These are phyloP conservation scores for Stereum hirsutum DNA, from an alignment of 1,284 basidiomycete species.

Conservation along the genomic window DNA sequence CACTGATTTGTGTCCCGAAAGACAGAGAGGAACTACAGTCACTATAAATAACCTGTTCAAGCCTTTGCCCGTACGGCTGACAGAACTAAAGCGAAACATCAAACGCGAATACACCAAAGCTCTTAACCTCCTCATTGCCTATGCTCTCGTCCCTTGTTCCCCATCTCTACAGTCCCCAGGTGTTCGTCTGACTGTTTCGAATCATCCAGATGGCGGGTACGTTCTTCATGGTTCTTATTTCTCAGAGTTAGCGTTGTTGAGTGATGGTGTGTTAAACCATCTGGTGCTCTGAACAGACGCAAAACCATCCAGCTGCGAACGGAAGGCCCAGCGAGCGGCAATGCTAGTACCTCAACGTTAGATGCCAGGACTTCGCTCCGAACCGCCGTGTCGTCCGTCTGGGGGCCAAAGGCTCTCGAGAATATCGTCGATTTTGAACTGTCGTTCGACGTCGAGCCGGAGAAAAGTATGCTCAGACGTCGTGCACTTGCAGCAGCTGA, in stretches of 20 bases:
- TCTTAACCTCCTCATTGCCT: conserved; percentile 75
- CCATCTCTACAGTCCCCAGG: conserved; percentile 37
- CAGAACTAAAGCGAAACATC: conserved; percentile 84
- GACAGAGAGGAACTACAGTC: conserved; percentile 83
- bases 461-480: conserved; percentile 33
- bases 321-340: no score
- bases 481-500: no score
- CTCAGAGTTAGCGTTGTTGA: no score
- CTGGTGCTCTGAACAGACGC: no score
- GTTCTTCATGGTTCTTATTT: neutral
- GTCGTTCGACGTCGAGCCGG: conserved; percentile 59
- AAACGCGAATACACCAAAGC: conserved; percentile 92
- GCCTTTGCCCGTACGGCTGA: conserved; percentile 83
- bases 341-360: no score
- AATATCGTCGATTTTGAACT: conserved; percentile 71
- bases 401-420: conserved; percentile 78
- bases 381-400: conserved; percentile 69
- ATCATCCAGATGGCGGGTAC: conserved; percentile 69
- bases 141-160: conserved; percentile 80
- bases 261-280: conserved; percentile 1
- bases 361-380: conserved; percentile 49
- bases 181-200: conserved; percentile 72
- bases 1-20: conserved; percentile 2
- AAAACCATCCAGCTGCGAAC: conserved; percentile 71
- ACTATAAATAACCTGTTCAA: conserved; percentile 69